phyloP scores from a whole-genome alignment of 345 rosid genomes.

The Excoecaria agallocha region DNA sequence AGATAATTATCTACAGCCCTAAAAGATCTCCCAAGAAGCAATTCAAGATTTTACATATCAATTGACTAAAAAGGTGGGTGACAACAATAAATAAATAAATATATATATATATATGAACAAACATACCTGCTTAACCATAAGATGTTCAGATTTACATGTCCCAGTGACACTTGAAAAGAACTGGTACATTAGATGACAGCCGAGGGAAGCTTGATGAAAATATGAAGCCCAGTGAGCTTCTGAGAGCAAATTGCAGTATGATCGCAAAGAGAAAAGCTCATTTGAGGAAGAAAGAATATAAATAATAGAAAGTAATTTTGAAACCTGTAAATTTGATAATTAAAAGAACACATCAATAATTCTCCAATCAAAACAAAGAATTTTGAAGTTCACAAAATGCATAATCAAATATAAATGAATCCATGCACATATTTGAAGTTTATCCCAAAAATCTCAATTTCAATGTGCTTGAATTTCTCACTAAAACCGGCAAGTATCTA shows the following conservation, averaged over 20 bases:
- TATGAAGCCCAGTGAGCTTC: slow-evolving; percentile 87
- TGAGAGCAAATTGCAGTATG: slow-evolving; percentile 50
- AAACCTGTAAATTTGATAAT: slow-evolving; percentile 48
- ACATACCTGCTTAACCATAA: slow-evolving; percentile 46
- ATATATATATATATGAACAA: too few species aligned
- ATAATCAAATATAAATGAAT: neutral
- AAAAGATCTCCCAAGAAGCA: neutral
- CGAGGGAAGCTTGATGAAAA: slow-evolving; percentile 95
- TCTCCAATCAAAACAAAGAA: neutral
- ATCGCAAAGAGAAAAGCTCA: slow-evolving; percentile 39
- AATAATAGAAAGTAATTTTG: slow-evolving; percentile 65
- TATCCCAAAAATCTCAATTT: neutral
- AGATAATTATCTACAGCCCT: neutral
- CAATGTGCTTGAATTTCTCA: neutral
- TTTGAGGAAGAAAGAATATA: slow-evolving; percentile 59
- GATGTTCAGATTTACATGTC: slow-evolving; percentile 30
- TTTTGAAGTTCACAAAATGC: neutral
- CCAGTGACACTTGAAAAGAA: slow-evolving; percentile 47
- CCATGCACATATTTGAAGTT: neutral
- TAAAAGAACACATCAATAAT: neutral
- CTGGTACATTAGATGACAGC: slow-evolving; percentile 62
- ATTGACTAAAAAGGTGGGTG: neutral
- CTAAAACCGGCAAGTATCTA: neutral
- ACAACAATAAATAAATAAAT: too few species aligned
- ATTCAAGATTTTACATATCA: neutral